phyloP scores from a whole-genome alignment of 2,329 filamentous ascomycete species.

The Xylaria sp. region DNA sequence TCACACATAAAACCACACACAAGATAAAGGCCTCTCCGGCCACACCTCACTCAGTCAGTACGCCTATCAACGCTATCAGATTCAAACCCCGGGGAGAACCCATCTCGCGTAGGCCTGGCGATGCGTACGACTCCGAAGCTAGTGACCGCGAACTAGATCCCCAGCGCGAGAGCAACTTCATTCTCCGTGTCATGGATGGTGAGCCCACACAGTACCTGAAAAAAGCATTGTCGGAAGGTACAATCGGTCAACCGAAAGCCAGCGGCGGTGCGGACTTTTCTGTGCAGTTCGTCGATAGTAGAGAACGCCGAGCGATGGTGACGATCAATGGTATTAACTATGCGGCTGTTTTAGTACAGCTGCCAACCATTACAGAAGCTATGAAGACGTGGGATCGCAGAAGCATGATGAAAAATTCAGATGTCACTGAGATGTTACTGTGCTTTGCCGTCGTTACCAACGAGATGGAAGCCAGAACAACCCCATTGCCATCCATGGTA shows the following conservation, averaged over 20 bases:
- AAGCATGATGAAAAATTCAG: constrained; percentile 85
- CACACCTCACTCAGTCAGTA: constrained; percentile 42
- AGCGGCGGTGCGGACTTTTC: constrained; percentile 77
- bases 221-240: constrained; percentile 75
- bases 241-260: constrained; percentile 68
- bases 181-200: constrained; percentile 86
- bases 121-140: constrained; percentile 95
- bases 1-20: constrained; percentile 55
- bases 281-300: constrained; percentile 78
- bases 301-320: constrained; percentile 75
- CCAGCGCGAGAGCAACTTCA: constrained; percentile 84
- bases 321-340: constrained; percentile 73
- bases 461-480: constrained; percentile 69
- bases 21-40: constrained; percentile 40
- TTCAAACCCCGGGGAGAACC: constrained; percentile 71
- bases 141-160: constrained; percentile 89
- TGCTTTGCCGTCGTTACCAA: constrained; percentile 72
- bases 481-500: constrained; percentile 73
- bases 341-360: constrained; percentile 79
- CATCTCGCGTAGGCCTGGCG: constrained; percentile 74
- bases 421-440: constrained; percentile 87
- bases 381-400: constrained; percentile 95
- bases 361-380: constrained; percentile 85
- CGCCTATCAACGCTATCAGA: constrained; percentile 50
- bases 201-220: constrained; percentile 85